Evolutionary conservation across 257 asterid species (phyloP), one percentile per base, ranked within the genome.

Genomic region (Nicotiana undulata): DNA sequence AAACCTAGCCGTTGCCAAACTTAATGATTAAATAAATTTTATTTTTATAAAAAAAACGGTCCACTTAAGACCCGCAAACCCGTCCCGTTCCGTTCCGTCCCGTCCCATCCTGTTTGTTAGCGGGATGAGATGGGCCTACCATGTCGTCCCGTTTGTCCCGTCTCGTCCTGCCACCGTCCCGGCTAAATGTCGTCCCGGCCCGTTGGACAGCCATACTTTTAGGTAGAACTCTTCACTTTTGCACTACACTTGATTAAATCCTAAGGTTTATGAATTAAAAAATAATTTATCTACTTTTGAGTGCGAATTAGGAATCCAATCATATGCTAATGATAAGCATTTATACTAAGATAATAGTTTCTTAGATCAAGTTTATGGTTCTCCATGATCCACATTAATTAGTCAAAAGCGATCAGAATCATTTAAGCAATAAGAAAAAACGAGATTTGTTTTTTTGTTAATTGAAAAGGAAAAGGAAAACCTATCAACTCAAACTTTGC

Each of bases 401-500:
- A 70, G 37, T 20, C 20, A 10, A 70, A 70, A 70, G 7, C 44
- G 49, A 40, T 8, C 16, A 20, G 59, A 70, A 44, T 70, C 77
- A 22, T 12, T 44, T 20, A 20, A 51, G 11, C 20, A 2, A 52
- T 52, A 52, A 15, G 8, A 40, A 52, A 52, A 52, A 52, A 52
- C 2, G 2, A 52, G 2, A 52, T 52, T 13, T 56, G 3, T 76
- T 51, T 79, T 40, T 63, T 72, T 53, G 20, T 37, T 66, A 79
- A 76, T 81, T 37, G 91, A 40, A 22, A 5, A 12, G 32, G 26
- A 12, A 44, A 70, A 20, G 12, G 4, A 44, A 16, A 61, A 16
- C 53, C 34, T 40, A 80, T 87, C 86, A 80, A 77, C 82, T 85
- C 86, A 83, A 81, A 75, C 77, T 87, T 85, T 6, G 89, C 87